A percentile compares a stretch with the other conserved stretches of the same genome.
phyloP scores from a whole-genome alignment of 75 land plant species.

The Cupressus sempervirens region DNA sequence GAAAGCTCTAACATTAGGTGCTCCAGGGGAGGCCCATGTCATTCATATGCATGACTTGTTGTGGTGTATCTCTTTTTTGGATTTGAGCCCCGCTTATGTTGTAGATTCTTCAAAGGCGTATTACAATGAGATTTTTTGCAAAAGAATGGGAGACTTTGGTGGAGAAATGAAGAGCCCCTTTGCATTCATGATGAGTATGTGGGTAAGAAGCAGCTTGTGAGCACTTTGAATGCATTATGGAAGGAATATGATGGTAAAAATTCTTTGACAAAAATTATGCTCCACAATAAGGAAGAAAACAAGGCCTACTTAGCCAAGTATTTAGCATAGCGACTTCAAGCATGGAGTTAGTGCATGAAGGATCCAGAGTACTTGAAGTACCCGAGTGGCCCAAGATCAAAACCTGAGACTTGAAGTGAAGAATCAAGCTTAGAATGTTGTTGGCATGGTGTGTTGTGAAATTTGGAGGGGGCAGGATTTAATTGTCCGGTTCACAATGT shows the following conservation, averaged over 20 bases:
- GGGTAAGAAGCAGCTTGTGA: conserved; percentile 13
- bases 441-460: background rate
- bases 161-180: conserved; percentile 14
- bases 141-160: conserved; percentile 11
- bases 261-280: conserved; percentile 10
- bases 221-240: background rate
- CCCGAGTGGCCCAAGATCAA: conserved; percentile 20
- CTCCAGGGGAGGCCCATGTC: conserved; percentile 20
- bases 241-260: conserved; percentile 14
- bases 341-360: background rate
- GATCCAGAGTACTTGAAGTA: background rate
- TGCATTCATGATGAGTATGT: conserved; percentile 13
- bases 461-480: conserved; percentile 17
- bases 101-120: background rate
- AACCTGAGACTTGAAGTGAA: conserved; percentile 21
- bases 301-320: conserved; percentile 18
- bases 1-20: conserved; percentile 14
- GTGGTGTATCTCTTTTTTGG: conserved; percentile 19
- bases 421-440: conserved; percentile 6
- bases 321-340: conserved; percentile 17
- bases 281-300: conserved; percentile 17
- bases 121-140: conserved; percentile 13
- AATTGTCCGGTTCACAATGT: too few relatives aligned
- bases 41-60: conserved; percentile 30
- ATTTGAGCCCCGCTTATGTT: conserved; percentile 15